phyloP scores from a whole-genome alignment of 1,284 basidiomycete species.

The Ganoderma boninense region DNA sequence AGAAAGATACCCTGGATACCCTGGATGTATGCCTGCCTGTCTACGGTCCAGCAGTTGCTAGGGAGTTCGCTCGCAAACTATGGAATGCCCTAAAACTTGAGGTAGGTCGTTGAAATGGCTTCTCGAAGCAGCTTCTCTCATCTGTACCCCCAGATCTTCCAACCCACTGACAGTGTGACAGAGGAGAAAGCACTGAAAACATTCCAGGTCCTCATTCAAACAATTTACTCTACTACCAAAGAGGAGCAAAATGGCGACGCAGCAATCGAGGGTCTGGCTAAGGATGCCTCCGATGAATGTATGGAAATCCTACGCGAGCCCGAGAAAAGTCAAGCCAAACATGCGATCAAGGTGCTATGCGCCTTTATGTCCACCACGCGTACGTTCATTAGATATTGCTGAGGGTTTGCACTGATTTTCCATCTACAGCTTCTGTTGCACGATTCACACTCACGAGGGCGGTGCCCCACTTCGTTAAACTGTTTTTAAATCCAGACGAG shows the following conservation, averaged over 20 bases:
- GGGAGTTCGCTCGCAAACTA: conserved; percentile 73
- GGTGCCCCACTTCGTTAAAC: conserved; percentile 76
- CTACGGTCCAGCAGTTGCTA: conserved; percentile 75
- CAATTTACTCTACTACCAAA: conserved; percentile 63
- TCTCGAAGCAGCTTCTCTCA: not conserved
- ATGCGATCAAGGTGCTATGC: conserved; percentile 84
- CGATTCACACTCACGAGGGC: conserved; percentile 72
- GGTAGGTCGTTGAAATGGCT: conserved; percentile 49
- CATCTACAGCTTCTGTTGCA: conserved; percentile 69
- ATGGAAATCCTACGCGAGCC: conserved; percentile 83
- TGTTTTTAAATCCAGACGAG: conserved; percentile 85
- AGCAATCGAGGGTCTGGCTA: conserved; percentile 65
- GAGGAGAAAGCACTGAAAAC: conserved; percentile 79
- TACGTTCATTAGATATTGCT: conserved; percentile 48
- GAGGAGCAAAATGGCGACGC: conserved; percentile 45
- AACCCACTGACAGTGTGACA: conserved; percentile 82
- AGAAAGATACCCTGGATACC: conserved; percentile 87
- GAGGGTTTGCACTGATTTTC: not conserved
- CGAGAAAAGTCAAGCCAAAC: conserved; percentile 90
- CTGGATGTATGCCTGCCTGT: conserved; percentile 81
- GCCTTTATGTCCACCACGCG: conserved; percentile 80
- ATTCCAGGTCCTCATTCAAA: conserved; percentile 74
- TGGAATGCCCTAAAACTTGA: conserved; percentile 92
- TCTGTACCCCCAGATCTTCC: conserved; percentile 74
- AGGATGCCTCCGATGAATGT: conserved; percentile 83